phyloP scores from a whole-genome alignment of 306 rosid species.

The Dryas alaskensis region DNA sequence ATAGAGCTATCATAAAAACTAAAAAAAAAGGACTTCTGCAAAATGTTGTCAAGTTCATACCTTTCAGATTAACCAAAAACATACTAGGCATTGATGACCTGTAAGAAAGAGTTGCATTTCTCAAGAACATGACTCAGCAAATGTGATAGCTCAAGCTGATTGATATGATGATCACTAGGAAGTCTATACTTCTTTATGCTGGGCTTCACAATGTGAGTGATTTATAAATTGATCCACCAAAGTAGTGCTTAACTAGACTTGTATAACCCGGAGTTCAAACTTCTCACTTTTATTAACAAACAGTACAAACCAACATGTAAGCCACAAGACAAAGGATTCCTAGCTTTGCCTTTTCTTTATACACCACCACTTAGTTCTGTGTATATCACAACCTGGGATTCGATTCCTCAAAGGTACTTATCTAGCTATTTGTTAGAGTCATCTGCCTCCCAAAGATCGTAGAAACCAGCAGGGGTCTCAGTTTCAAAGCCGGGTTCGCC shows the following conservation, averaged over 20 bases:
- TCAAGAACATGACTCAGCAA: no score
- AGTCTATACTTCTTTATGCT: background rate
- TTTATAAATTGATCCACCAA: background rate
- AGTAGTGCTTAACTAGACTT: background rate
- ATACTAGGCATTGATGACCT: no score
- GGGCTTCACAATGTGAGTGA: background rate
- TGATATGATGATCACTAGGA: background rate
- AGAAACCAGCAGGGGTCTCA: no score
- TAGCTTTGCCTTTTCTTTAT: background rate
- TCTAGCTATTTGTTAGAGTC: background rate
- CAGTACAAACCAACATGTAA: background rate
- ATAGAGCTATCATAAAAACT: no score
- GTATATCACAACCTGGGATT: background rate
- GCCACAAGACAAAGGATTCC: background rate
- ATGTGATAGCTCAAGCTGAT: no score
- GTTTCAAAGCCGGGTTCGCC: no score
- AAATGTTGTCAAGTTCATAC: no score
- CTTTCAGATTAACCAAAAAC: no score
- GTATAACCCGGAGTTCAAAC: background rate
- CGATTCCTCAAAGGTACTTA: background rate
- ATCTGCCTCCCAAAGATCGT: background rate
- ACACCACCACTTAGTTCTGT: background rate
- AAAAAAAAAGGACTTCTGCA: no score
- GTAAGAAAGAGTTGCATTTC: no score
- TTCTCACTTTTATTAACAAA: background rate